A percentile compares a stretch with the other conserved stretches of the same genome.
Evolutionary conservation across 2,329 filamentous ascomycete genomes (phyloP).

Genomic region (Hypoxylon sp.): DNA sequence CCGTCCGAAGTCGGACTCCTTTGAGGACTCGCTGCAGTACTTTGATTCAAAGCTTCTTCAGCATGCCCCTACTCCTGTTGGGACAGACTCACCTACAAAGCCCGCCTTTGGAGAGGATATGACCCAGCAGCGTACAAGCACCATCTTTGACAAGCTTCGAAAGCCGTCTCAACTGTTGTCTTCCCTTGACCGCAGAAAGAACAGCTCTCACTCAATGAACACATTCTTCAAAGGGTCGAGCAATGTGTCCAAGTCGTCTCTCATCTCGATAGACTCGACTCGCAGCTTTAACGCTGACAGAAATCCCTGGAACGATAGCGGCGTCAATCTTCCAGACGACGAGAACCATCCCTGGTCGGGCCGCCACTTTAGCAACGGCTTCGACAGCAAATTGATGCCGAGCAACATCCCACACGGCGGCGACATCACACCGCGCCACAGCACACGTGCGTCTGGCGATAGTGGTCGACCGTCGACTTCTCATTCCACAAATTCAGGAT

Average conservation of each 20-base stretch:
- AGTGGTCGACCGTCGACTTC: conserved; percentile 93
- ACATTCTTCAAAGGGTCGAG: conserved; percentile 93
- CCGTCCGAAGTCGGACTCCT: conserved; percentile 98
- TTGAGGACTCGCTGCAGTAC: conserved; percentile 95
- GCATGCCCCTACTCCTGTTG: conserved; percentile 83
- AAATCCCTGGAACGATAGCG: conserved; percentile 98
- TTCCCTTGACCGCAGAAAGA: conserved; percentile 96
- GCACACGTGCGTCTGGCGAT: conserved; percentile 86
- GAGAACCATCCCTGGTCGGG: conserved; percentile 75
- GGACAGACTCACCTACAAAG: conserved; percentile 90
- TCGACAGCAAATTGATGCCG: conserved; percentile 71
- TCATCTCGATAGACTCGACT: conserved; percentile 95
- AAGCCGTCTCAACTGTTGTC: conserved; percentile 86
- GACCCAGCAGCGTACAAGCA: conserved; percentile 80
- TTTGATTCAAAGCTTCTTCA: conserved; percentile 98
- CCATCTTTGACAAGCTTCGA: conserved; percentile 89
- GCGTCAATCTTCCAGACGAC: conserved; percentile 92
- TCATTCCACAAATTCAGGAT: conserved; percentile 95
- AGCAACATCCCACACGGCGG: conserved; percentile 75
- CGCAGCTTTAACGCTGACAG: conserved; percentile 91
- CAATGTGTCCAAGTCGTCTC: conserved; percentile 93
- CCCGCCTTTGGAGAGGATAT: conserved; percentile 85
- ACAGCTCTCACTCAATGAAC: conserved; percentile 86
- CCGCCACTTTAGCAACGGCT: conserved; percentile 74
- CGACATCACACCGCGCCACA: conserved; percentile 86